Evolutionary conservation across 2,329 filamentous ascomycete genomes (phyloP).

Genomic region (Hyphodiscus sp.): DNA sequence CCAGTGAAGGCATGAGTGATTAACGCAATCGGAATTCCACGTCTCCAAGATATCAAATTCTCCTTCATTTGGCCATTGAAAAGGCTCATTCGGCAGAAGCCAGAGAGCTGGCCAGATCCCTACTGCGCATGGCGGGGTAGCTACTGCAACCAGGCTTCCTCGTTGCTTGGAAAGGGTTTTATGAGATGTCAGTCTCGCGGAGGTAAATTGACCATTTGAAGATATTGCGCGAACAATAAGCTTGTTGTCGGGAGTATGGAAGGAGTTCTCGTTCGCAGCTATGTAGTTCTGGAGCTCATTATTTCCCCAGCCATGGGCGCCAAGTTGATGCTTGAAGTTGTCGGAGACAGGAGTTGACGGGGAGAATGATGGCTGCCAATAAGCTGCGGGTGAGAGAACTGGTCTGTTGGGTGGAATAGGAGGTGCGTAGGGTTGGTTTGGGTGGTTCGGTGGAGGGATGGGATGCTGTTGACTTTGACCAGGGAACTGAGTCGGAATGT

Average conservation of each 20-base stretch:
- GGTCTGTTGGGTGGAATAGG: neutral
- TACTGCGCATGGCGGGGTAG: conserved; percentile 45
- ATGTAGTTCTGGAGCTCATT: conserved; percentile 55
- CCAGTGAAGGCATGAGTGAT: conserved; percentile 54
- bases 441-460: neutral
- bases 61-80: conserved; percentile 52
- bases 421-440: neutral
- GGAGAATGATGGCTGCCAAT: conserved; percentile 48
- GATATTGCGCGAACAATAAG: conserved; percentile 47
- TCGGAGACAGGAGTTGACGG: conserved; percentile 39
- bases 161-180: conserved; percentile 44
- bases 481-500: neutral
- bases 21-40: conserved; percentile 52
- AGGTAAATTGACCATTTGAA: conserved; percentile 43
- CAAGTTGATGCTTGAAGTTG: conserved; percentile 50
- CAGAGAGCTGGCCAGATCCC: conserved; percentile 59
- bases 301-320: conserved; percentile 56
- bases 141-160: conserved; percentile 46
- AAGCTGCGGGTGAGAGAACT: conserved; percentile 22
- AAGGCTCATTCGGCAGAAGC: conserved; percentile 52
- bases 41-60: conserved; percentile 55
- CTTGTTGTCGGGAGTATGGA: conserved; percentile 44
- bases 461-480: neutral
- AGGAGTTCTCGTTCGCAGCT: conserved; percentile 42
- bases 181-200: conserved; percentile 47